Base-by-base conservation (phyloP, 1,284 basidiomycete species). In the Leccinum griseonigrum region DNA sequence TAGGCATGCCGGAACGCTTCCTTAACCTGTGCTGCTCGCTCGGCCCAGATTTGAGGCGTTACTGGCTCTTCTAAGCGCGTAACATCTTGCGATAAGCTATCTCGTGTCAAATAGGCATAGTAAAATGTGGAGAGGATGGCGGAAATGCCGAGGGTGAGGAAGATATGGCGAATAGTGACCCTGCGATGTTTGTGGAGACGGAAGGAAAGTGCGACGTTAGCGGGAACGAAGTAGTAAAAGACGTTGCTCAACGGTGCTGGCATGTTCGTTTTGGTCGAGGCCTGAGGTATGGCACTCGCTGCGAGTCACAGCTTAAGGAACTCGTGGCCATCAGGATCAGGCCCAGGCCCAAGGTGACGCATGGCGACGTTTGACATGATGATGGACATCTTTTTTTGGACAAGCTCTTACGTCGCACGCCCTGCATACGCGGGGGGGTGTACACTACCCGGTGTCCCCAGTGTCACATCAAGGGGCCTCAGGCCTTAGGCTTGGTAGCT, bases 1-100 rank as follows among this genome's bases (percentile, higher is more conserved):
- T 88, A 90, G 2, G 87, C 86, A 71, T 89, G 84, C 11, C 77
- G 62, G 68, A 88, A 90, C 0, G 87, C 85, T 32, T 79, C 64
- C 69, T 81, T 86, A 48, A 90, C 86, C 58, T 79, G 74, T 14
- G 78, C 74, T 1, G 88, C 86, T n/a, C 86, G 77, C 11, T 73
- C 69, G 10, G 77, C 69, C 87, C 88, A 90, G 43, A 46, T 18
- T 34, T 72, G 64, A 3, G 66, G 71, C 1, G 69, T 62, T 34
- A 66, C 71, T 9, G 60, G 38, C 1, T 59, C 71, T 68, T 54
- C 76, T 62, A 59, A 64, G 48, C n/a, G 56, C 26, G 62, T 4
- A 28, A 61, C 4, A 22, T 60, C 59, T 40, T 60, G 26, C 14
- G 63, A 38, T 46, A 52, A 18, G 11, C 56, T 62, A 50, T n/a